Conservation (phyloP, 1,139 yeast species). For the Suhomyces atakaporum region DNA sequence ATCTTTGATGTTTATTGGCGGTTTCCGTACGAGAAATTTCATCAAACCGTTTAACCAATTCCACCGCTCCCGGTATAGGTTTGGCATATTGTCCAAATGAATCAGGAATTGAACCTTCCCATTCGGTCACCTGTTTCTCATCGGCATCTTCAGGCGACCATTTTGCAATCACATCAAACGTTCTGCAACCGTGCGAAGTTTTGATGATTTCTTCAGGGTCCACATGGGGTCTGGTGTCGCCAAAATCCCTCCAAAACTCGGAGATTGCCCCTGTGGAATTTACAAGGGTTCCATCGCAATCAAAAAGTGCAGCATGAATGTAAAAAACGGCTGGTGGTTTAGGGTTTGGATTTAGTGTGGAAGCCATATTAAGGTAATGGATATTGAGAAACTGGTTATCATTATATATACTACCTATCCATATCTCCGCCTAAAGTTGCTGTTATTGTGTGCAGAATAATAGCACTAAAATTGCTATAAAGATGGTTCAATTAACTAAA, state of each 20-base stretch:
- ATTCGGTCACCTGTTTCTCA: conserved; percentile 62
- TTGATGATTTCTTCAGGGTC: conserved; percentile 69
- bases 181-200: conserved; percentile 82
- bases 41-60: conserved; percentile 58
- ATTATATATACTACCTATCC: too few relatives aligned
- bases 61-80: conserved; percentile 74
- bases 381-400: too few relatives aligned
- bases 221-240: conserved; percentile 66
- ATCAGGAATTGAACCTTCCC: conserved; percentile 73
- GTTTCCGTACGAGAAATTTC: conserved; percentile 40
- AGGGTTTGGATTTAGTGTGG: too few relatives aligned
- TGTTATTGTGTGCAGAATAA: too few relatives aligned
- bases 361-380: too few relatives aligned
- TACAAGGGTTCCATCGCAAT: conserved; percentile 83
- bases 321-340: conserved; percentile 49
- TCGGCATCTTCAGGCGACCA: conserved; percentile 76
- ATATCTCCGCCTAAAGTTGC: too few relatives aligned
- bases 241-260: conserved; percentile 76
- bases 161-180: conserved; percentile 71
- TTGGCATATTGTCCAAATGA: conserved; percentile 69
- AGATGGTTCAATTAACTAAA: too few relatives aligned
- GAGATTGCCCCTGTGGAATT: conserved; percentile 82
- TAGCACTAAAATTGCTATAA: too few relatives aligned
- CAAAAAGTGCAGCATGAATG: conserved; percentile 62
- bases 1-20: conserved; percentile 49